Percentiles rank a stretch among this genome's conserved stretches.
Evolutionary conservation across 495 filamentous ascomycete species (phyloP).

Genomic region (Penicillium herquei): DNA sequence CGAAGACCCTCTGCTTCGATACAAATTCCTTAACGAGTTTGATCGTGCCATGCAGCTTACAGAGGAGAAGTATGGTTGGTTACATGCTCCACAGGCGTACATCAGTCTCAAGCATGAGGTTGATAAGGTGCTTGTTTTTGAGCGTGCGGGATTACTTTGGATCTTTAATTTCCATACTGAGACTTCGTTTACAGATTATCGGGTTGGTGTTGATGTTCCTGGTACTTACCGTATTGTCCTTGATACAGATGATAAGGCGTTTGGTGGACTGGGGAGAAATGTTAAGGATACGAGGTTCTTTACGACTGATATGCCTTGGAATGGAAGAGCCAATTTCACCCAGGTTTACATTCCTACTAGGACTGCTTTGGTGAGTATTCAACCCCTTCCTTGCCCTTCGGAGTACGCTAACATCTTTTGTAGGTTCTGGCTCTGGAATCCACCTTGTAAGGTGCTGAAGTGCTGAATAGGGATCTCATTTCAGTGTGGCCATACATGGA

Average conservation of each 20-base stretch:
- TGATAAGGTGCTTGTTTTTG: conserved; percentile 96
- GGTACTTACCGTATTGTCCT: conserved; percentile 90
- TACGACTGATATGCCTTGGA: conserved; percentile 87
- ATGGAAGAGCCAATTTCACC: conserved; percentile 79
- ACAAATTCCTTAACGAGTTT: conserved; percentile 91
- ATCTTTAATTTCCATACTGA: conserved; percentile 94
- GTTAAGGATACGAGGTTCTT: conserved; percentile 80
- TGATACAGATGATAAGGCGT: conserved; percentile 72
- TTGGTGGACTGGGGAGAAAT: conserved; percentile 78
- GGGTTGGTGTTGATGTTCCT: conserved; percentile 77
- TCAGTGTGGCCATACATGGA: not conserved
- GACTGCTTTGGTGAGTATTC: conserved; percentile 74
- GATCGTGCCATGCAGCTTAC: conserved; percentile 85
- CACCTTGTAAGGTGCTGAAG: conserved; percentile 32
- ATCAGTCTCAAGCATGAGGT: conserved; percentile 89
- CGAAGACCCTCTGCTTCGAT: conserved; percentile 81
- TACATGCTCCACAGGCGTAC: conserved; percentile 83
- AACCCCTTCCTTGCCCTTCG: conserved; percentile 2
- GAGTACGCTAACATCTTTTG: not conserved
- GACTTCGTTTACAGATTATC: conserved; percentile 88
- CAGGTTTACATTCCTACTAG: conserved; percentile 89
- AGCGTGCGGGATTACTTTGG: conserved; percentile 85
- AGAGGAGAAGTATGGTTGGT: conserved; percentile 90
- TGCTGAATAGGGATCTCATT: not conserved
- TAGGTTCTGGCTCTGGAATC: conserved; percentile 55